Evolutionary conservation across 176 grass and related monocot species (phyloP).

Genomic region (Melocanna baccifera): DNA sequence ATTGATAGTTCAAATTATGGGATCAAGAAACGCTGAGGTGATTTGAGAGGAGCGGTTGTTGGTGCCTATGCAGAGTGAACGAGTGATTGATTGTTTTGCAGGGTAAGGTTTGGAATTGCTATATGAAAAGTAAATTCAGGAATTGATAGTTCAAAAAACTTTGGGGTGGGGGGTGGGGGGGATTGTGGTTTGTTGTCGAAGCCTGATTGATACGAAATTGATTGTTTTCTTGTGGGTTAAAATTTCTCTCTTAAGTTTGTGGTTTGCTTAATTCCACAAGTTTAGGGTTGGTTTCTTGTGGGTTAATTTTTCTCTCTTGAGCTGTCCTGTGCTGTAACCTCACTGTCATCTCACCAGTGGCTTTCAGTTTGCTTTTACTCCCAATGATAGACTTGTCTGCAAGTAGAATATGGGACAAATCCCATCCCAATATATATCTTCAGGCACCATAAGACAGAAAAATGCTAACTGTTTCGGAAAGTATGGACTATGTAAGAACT

Average conservation of each 20-base stretch:
- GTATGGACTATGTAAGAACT: neutral
- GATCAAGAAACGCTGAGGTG: slow-evolving; percentile 25
- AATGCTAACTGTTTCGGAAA: neutral
- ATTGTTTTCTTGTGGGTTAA: slow-evolving; percentile 13
- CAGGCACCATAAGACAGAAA: neutral
- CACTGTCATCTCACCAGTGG: neutral
- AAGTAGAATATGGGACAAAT: neutral
- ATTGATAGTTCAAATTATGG: neutral
- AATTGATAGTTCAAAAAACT: slow-evolving; percentile 34
- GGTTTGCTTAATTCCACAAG: slow-evolving; percentile 33
- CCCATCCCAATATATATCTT: neutral
- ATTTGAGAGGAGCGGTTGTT: neutral
- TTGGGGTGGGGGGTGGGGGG: no score
- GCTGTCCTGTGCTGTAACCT: slow-evolving; percentile 2
- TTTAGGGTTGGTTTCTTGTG: slow-evolving; percentile 18
- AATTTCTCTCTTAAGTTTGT: neutral
- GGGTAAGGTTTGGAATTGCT: slow-evolving; percentile 14
- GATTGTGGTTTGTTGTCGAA: neutral
- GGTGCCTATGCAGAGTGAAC: neutral
- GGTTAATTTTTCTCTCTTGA: neutral
- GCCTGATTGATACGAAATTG: slow-evolving; percentile 4
- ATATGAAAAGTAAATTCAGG: slow-evolving; percentile 30
- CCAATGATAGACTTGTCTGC: neutral
- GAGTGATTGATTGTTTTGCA: slow-evolving; percentile 8
- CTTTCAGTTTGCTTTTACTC: neutral